Conservation (phyloP, 805 yeast species). For the Ogataea nakhonphanomensis region DNA sequence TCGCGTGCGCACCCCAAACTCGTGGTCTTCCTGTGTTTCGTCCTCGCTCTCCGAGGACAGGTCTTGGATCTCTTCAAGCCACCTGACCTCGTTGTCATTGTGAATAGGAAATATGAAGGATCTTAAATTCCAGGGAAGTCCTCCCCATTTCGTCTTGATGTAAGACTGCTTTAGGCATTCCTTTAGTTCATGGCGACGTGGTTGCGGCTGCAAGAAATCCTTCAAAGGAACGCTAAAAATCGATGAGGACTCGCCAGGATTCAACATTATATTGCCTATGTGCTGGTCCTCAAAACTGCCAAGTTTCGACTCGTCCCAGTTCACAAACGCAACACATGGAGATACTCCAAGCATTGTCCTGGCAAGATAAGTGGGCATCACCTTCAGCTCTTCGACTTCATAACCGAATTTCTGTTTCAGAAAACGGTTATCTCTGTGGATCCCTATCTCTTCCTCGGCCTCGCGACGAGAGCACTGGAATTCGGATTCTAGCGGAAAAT, state of each 20-base stretch:
- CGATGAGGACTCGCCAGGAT: slow-evolving; percentile 75
- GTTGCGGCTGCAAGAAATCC: slow-evolving; percentile 47
- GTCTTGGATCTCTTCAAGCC: slow-evolving; percentile 62
- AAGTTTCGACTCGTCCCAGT: slow-evolving; percentile 33
- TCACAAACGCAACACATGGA: slow-evolving; percentile 71
- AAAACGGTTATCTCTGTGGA: slow-evolving; percentile 45
- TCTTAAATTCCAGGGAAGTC: slow-evolving; percentile 61
- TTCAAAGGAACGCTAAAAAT: slow-evolving; percentile 67
- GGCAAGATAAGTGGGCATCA: slow-evolving; percentile 76
- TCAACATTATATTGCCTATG: slow-evolving; percentile 41
- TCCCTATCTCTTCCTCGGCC: slow-evolving; percentile 83
- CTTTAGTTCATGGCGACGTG: slow-evolving; percentile 24
- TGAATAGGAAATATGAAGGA: slow-evolving; percentile 58
- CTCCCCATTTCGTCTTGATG: slow-evolving; percentile 61
- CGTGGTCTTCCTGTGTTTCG: slow-evolving; percentile 33
- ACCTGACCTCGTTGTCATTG: slow-evolving; percentile 53
- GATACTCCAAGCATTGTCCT: slow-evolving; percentile 79
- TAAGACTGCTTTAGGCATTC: slow-evolving; percentile 35
- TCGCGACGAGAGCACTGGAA: slow-evolving; percentile 79
- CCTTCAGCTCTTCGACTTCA: slow-evolving; percentile 54
- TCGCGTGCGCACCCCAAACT: slow-evolving; percentile 47
- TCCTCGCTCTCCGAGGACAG: slow-evolving; percentile 55
- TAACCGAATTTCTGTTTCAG: slow-evolving; percentile 48
- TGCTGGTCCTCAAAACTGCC: slow-evolving; percentile 29
- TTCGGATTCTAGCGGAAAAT: slow-evolving; percentile 58